Evolutionary conservation across 305 asterid species (phyloP).

Genomic region (Solanum hybrid): DNA sequence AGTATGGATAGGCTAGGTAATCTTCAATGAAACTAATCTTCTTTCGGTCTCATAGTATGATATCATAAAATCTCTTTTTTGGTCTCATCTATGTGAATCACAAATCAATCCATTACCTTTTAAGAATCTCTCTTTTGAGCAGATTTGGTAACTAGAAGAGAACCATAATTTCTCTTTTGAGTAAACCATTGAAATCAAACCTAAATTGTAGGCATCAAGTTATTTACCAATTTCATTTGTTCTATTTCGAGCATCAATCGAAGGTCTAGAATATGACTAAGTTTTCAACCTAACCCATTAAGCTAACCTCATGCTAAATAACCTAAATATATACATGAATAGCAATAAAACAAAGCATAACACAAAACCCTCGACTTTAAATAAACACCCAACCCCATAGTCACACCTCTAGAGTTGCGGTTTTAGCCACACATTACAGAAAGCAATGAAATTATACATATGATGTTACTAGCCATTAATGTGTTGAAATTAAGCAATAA

Average conservation of each 20-base stretch:
- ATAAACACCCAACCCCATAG: not conserved
- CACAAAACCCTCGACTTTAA: not conserved
- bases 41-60: not conserved
- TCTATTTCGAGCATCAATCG: not conserved
- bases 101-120: not conserved
- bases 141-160: not conserved
- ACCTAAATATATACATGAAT: not conserved
- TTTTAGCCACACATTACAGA: not conserved
- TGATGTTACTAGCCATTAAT: no score
- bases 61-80: not conserved
- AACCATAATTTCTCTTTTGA: not conserved
- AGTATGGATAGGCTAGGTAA: not conserved
- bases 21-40: not conserved
- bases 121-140: not conserved
- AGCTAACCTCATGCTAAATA: not conserved
- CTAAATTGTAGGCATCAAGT: not conserved
- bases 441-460: not conserved
- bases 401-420: not conserved
- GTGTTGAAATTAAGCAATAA: not conserved
- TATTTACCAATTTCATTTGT: not conserved
- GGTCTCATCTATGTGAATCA: not conserved
- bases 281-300: not conserved
- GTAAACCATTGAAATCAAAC: not conserved
- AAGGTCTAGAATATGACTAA: not conserved
- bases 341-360: not conserved